These are phyloP conservation scores for Psidium guajava DNA, from an alignment of 345 rosid genomes.

Conservation along the genomic window DNA sequence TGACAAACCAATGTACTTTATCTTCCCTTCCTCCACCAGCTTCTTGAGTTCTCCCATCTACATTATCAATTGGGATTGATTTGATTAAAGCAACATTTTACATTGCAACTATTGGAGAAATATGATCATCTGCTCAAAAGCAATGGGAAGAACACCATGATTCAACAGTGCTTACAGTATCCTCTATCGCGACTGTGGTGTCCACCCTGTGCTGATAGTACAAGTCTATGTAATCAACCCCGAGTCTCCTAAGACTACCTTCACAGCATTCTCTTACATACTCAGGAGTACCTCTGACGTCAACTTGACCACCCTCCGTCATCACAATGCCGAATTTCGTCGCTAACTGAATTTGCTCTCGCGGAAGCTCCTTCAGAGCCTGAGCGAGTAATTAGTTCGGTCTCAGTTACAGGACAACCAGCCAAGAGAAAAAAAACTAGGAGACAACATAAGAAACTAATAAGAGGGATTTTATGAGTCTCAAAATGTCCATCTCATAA, in stretches of 20 bases:
- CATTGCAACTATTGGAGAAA: not conserved
- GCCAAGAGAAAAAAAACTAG: not conserved
- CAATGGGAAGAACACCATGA: not conserved
- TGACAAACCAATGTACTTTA: slow-evolving; percentile 23
- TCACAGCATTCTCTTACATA: slow-evolving; percentile 40
- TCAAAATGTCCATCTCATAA: not conserved
- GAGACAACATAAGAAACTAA: not conserved
- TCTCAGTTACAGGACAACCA: not conserved
- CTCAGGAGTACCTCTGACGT: slow-evolving; percentile 26
- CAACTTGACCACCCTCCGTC: slow-evolving; percentile 4
- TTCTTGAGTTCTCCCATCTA: slow-evolving; percentile 31
- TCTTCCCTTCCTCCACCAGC: slow-evolving; percentile 29
- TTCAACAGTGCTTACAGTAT: slow-evolving; percentile 16
- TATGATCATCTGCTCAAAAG: not conserved
- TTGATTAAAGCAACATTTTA: not conserved
- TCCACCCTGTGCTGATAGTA: slow-evolving; percentile 50
- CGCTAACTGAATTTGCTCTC: slow-evolving; percentile 37
- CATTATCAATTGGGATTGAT: not conserved
- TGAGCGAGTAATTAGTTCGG: not conserved
- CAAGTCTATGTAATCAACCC: slow-evolving; percentile 39
- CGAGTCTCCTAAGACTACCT: slow-evolving; percentile 38
- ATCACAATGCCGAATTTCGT: slow-evolving; percentile 30
- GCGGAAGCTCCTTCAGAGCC: slow-evolving; percentile 45
- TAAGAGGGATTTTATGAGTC: not conserved
- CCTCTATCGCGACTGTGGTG: slow-evolving; percentile 41